Base-by-base conservation (phyloP, 805 yeast species). In the Starmerella asiatica region DNA sequence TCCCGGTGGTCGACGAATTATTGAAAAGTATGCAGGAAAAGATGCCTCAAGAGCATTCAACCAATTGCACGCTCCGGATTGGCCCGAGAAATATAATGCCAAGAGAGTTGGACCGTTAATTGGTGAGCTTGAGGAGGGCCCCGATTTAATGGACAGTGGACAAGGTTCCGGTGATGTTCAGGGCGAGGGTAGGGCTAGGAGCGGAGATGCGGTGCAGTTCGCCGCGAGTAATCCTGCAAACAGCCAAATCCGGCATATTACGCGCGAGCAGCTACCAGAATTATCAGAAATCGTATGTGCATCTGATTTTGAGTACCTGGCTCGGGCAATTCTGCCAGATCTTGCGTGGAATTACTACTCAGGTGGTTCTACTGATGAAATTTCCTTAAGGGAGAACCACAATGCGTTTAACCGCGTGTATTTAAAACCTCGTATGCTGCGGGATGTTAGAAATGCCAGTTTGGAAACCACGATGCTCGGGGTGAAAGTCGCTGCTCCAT, bases 331-430 rank as follows among this genome's bases (percentile, higher is more conserved):
- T 29, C 64, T 88, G 67, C 70, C 81, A 20, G 73, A 71, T 38
- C 70, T 71, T 27, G 96, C 91, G 0, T 82, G 96, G 91, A 91
- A 91, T 5, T 88, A 88, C 60, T 86, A 86, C 57, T 79, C 93
- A 3, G 73, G 85, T 20, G 97, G 88, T 9, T 70, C 93, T n/a
- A 95, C 86, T 58, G 96, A 86, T 57, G 96, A 88, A 62, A 72
- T 88, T 47, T 71, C 94, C 3, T 57, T 81, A 53, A 70, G 97
- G 50, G 95, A 86, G 54, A 86, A 88, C 63, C 96, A 85, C 57
- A 68, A 74, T 38, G 93, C 94, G 3, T 86, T 73, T 62, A 93
- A 82, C 53, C 65, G 94, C 20, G 73, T 86, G 37, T 85, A 79
- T 62, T 88, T 86, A 67, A 76, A 79, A 51, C 97, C 97, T 16